Base-by-base conservation (phyloP, 75 land plant species). In the Larix kaempferi region DNA sequence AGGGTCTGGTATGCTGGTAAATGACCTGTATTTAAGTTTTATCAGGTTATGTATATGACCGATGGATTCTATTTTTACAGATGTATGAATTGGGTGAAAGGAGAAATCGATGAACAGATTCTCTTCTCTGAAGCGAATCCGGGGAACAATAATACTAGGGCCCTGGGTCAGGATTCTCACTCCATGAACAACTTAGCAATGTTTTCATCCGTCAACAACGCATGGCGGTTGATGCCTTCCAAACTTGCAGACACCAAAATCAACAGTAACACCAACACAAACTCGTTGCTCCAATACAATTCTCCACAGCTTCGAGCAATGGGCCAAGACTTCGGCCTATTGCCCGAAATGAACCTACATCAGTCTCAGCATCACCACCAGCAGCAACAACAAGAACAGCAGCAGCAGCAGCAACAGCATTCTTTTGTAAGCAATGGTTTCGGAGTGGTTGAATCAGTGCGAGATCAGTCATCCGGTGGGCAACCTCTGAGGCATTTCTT, bases 401-500 rank as follows among this genome's bases (percentile, higher is more conserved):
- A 79, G 26, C 87, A 82, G 56, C 81, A 84, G 59, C 82, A 79
- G 10, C 76, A 73, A 14, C 86, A 74, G 55, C 84, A 85, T 25
- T 74, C 81, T 57, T 83, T 75, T 59, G 17, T 83, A 59, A 74
- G 66, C 75, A 83, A 55, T 13, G 78, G 81, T 56, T 64, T 60
- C 27, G 81, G 78, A 19, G 19, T 59, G 35, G 83, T 66, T 22
- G 54, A 58, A 16, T 59, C 77, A 14, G 77, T 57, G 57, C 69
- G 62, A n/a, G 72, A 77, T 6, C 80, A 80, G 65, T 59, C 77
- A 6, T 74, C 76, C 41, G 87, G 71, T 7, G 80, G 52, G 21
- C 88, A 86, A 80, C 88, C 88, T 29, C 74, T 86, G 73, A 74
- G 87, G 33, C 86, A 84, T 49, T 91, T 91, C 77, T 85, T 91